Base-by-base conservation (phyloP, 257 asterid species). In the Linaria vulgaris region DNA sequence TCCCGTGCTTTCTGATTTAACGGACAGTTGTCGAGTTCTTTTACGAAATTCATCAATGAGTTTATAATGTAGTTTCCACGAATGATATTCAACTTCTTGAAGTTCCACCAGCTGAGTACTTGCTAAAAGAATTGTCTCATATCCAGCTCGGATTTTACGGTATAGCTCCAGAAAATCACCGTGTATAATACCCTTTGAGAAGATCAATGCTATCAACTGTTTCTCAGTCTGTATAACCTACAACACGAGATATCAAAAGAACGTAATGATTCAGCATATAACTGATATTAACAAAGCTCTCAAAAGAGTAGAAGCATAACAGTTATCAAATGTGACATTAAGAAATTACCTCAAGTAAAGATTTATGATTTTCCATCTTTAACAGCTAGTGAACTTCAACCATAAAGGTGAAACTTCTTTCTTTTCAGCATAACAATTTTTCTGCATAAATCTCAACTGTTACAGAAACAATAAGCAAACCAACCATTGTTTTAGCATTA, bases 61-160 rank as follows among this genome's bases (percentile, higher is more conserved):
- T 80, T 79, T 82, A 37, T 91, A 88, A 63, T 91, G 97, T 39
- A 91, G 85, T 82, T 83, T 91, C 98, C 98, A 88, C 64, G 88
- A 56, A 61, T 79, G 78, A 74, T 77, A 85, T 68, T 91, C 98
- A 20, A 76, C 84, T 69, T 84, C 95, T 69, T 86, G 96, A 69
- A 69, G 83, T 74, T 82, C 90, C 19, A 68, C 72, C 70, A 50
- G 61, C 64, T 74, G 78, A 67, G 64, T 69, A 69, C 71, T 79
- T 58, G 50, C 74, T 80, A 88, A 66, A 63, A 91, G 77, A 66
- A 76, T 71, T 12, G 69, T 69, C 84, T 85, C 91, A 61, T 81
- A 88, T 46, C 59, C 80, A 43, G 75, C 44, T 13, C 96, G 82
- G 67, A 76, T 82, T 72, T 72, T 69, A 38, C 51, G 87, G 82